A percentile compares a stretch with the other conserved stretches of the same genome.
phyloP scores from a whole-genome alignment of 176 grass and related monocot genomes.

The Eleusine indica region DNA sequence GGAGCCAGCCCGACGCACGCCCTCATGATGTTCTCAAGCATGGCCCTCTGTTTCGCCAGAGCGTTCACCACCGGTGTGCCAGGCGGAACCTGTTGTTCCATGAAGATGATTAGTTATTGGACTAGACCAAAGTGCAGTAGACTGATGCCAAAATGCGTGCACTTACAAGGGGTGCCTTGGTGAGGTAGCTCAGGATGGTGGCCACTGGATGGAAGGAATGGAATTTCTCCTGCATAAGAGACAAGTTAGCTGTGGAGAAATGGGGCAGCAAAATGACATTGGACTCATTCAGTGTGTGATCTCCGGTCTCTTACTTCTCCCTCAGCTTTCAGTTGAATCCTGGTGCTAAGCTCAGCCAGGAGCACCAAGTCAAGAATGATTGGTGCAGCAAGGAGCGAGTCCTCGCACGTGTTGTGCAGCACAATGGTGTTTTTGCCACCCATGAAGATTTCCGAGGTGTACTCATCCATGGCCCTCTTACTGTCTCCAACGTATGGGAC shows the following conservation, averaged over 20 bases:
- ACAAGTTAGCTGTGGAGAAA: not conserved
- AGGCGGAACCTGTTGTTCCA: slow-evolving; percentile 74
- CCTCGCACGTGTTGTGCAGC: slow-evolving; percentile 98
- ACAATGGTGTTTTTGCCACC: slow-evolving; percentile 90
- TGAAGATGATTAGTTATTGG: not conserved
- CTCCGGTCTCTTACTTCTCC: slow-evolving; percentile 54
- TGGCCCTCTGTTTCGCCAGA: slow-evolving; percentile 89
- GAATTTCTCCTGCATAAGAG: slow-evolving; percentile 77
- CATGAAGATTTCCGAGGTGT: slow-evolving; percentile 99
- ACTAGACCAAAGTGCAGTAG: not conserved
- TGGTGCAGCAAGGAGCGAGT: slow-evolving; percentile 84
- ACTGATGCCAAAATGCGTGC: not conserved
- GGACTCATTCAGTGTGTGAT: not conserved
- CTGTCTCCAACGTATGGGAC: slow-evolving; percentile 97
- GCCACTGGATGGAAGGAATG: slow-evolving; percentile 98
- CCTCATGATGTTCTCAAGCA: slow-evolving; percentile 99
- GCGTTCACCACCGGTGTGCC: slow-evolving; percentile 98
- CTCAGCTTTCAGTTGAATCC: slow-evolving; percentile 91
- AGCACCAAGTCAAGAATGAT: slow-evolving; percentile 98
- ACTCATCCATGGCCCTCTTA: slow-evolving; percentile 98
- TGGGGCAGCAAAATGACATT: not conserved
- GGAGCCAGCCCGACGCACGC: slow-evolving; percentile 89
- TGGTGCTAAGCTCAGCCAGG: slow-evolving; percentile 91
- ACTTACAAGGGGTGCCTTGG: slow-evolving; percentile 94
- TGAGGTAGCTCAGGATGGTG: slow-evolving; percentile 95